These are phyloP conservation scores for Tuber brumale DNA, from an alignment of 495 filamentous ascomycete genomes.

Conservation along the genomic window DNA sequence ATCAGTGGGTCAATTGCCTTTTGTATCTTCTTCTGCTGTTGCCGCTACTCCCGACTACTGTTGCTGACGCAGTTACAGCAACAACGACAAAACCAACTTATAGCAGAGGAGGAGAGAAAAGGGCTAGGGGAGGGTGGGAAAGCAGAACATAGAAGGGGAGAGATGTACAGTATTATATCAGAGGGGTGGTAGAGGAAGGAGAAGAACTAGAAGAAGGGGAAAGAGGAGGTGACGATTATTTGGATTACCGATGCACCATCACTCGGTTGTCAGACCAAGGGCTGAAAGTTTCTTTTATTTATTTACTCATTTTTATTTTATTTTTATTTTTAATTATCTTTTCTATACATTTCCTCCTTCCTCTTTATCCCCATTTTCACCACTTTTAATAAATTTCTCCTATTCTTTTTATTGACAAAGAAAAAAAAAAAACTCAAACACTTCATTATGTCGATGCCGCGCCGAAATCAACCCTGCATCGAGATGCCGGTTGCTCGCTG, in stretches of 20 bases:
- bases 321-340: neutral
- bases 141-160: neutral
- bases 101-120: neutral
- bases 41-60: neutral
- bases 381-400: neutral
- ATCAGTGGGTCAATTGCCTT: neutral
- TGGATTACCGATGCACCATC: neutral
- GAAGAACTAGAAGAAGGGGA: neutral
- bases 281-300: neutral
- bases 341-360: neutral
- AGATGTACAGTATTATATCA: conserved; percentile 1
- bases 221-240: neutral
- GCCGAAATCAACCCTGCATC: neutral
- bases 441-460: neutral
- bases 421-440: neutral
- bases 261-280: neutral
- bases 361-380: neutral
- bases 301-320: neutral
- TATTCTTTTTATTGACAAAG: neutral
- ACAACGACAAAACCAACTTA: neutral
- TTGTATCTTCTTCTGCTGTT: neutral
- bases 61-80: neutral
- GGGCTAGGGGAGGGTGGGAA: neutral
- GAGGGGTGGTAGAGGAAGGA: neutral
- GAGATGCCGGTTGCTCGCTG: conserved; percentile 1